Conservation (phyloP, 495 filamentous ascomycete species). For the Penicillium diatomitis region DNA sequence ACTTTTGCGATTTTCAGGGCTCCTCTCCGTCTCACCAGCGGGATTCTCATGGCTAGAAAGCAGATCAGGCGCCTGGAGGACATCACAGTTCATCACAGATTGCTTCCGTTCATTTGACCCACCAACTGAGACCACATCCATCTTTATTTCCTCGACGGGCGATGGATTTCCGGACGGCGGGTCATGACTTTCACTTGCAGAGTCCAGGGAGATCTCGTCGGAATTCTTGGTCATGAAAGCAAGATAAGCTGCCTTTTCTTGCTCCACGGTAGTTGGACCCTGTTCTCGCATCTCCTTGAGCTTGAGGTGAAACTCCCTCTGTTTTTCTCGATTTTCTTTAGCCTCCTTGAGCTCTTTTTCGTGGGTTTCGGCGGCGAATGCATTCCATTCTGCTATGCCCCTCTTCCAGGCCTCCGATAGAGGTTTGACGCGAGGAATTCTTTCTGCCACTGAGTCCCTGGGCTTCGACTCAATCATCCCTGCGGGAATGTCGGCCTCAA, state of each 20-base stretch:
- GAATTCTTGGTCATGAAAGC: conserved; percentile 15
- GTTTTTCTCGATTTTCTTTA: too few relatives aligned
- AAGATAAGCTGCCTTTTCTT: too few relatives aligned
- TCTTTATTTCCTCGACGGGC: neutral
- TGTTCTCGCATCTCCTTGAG: neutral
- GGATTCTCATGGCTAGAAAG: too few relatives aligned
- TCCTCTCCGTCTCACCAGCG: too few relatives aligned
- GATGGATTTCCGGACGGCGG: neutral
- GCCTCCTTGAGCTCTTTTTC: too few relatives aligned
- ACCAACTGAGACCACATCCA: neutral
- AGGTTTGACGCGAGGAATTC: neutral
- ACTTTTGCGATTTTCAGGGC: too few relatives aligned
- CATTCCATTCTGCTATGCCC: too few relatives aligned
- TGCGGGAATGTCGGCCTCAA: neutral
- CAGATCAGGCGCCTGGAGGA: too few relatives aligned
- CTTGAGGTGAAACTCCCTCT: too few relatives aligned
- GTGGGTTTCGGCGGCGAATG: too few relatives aligned
- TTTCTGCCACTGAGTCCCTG: neutral
- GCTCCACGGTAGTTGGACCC: neutral
- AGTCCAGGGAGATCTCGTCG: conserved; percentile 45
- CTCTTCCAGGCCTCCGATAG: neutral
- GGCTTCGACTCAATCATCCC: neutral
- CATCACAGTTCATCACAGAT: too few relatives aligned
- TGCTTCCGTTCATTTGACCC: neutral
- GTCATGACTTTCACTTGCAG: conserved; percentile 39